phyloP scores from a whole-genome alignment of 1,284 basidiomycete genomes.

The Marasmius sp. region DNA sequence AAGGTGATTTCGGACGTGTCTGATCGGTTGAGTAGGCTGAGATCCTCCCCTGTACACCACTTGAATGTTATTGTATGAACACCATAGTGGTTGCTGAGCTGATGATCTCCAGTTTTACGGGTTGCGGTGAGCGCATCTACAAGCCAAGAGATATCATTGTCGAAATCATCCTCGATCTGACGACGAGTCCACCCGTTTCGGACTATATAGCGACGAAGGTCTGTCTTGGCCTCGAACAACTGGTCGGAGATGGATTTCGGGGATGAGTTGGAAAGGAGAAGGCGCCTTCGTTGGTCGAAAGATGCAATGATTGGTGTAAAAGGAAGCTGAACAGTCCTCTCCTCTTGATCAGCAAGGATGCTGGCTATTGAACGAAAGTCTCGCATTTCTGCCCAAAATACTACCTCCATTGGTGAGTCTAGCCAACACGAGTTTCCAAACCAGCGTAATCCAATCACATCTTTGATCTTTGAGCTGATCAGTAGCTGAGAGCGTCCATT shows the following conservation, averaged over 20 bases:
- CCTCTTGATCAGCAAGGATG: neutral
- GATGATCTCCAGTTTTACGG: neutral
- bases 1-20: too few species aligned
- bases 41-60: neutral
- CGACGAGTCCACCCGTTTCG: neutral
- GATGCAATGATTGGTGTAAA: neutral
- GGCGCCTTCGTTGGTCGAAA: neutral
- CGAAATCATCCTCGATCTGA: neutral
- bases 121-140: neutral
- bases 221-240: neutral
- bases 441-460: neutral
- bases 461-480: neutral
- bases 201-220: neutral
- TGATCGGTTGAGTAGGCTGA: neutral
- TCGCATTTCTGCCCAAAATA: neutral
- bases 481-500: neutral
- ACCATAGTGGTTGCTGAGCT: neutral
- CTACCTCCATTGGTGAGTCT: neutral
- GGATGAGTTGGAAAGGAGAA: neutral
- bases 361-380: neutral
- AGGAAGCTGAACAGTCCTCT: too few species aligned
- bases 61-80: neutral
- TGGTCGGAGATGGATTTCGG: neutral
- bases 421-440: neutral
- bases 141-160: neutral